Conservation (phyloP, 1,284 basidiomycete species). For the Ustilago tritici region DNA sequence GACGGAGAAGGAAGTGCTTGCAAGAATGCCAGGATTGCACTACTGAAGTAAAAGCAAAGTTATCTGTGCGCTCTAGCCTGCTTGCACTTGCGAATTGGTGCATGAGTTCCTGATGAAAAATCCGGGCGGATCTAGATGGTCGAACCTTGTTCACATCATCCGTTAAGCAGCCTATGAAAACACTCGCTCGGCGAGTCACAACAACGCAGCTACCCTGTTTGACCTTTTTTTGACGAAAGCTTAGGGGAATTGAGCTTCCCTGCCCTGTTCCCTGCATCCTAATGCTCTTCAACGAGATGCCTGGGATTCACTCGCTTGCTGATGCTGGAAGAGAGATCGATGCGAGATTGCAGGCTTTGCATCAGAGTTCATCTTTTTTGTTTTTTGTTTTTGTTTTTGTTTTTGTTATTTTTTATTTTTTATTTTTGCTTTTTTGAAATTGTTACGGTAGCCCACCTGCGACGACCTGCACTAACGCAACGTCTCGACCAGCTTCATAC, state of each 20-base stretch:
- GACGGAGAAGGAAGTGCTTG: too few species aligned
- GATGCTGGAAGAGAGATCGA: too few species aligned
- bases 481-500: neutral
- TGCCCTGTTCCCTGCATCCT: neutral
- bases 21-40: neutral
- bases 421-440: neutral
- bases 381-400: too few species aligned
- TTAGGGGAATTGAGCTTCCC: neutral
- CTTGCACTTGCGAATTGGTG: neutral
- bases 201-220: neutral
- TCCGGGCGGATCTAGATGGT: slow-evolving; percentile 22
- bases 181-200: neutral
- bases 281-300: neutral
- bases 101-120: slow-evolving; percentile 3
- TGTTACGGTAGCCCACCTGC: neutral
- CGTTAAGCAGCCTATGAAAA: neutral
- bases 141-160: slow-evolving; percentile 22
- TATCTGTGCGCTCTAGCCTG: neutral
- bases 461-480: neutral
- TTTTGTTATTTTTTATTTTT: too few species aligned
- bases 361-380: too few species aligned
- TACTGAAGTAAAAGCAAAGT: neutral
- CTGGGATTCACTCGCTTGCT: too few species aligned
- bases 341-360: too few species aligned
- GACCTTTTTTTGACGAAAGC: neutral